These are phyloP conservation scores for Wickerhamiella siamensis DNA, from an alignment of 805 yeast species.

Conservation along the genomic window DNA sequence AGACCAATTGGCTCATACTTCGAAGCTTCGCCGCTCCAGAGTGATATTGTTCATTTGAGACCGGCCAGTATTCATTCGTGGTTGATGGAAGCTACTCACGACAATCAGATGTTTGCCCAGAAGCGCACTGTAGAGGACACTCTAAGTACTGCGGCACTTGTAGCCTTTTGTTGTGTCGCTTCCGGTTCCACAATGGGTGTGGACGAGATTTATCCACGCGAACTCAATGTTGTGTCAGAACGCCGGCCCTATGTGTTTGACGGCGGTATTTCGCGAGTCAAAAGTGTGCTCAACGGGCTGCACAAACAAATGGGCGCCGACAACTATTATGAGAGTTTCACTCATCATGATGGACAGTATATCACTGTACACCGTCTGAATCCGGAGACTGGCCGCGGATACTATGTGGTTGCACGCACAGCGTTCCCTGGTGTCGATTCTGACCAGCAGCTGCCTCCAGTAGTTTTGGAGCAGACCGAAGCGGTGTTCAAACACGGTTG, in stretches of 20 bases:
- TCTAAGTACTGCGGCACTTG: slow-evolving; percentile 85
- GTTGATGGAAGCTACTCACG: slow-evolving; percentile 97
- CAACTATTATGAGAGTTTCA: slow-evolving; percentile 76
- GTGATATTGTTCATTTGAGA: slow-evolving; percentile 13
- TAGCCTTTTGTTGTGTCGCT: slow-evolving; percentile 83
- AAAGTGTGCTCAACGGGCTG: slow-evolving; percentile 27
- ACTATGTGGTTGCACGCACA: slow-evolving; percentile 75
- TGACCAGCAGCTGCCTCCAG: slow-evolving; percentile 21
- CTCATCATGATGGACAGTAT: slow-evolving; percentile 86
- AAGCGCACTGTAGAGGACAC: slow-evolving; percentile 91
- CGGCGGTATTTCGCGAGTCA: slow-evolving; percentile 66
- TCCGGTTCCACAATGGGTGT: slow-evolving; percentile 89
- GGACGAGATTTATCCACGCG: slow-evolving; percentile 78
- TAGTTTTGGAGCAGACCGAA: slow-evolving; percentile 23
- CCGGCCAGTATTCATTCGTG: slow-evolving; percentile 75
- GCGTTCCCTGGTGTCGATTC: slow-evolving; percentile 40
- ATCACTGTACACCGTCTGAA: slow-evolving; percentile 81
- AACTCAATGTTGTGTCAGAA: slow-evolving; percentile 72
- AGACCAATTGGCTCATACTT: slow-evolving; percentile 85
- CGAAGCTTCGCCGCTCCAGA: slow-evolving; percentile 50
- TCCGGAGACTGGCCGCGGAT: slow-evolving; percentile 74
- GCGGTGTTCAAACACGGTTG: slow-evolving; percentile 40
- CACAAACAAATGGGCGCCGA: slow-evolving; percentile 29
- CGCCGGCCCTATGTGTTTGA: slow-evolving; percentile 39
- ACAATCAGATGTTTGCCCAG: slow-evolving; percentile 77